Base-by-base conservation (phyloP, 768 basidiomycete species). In the Lyophyllum atratum region DNA sequence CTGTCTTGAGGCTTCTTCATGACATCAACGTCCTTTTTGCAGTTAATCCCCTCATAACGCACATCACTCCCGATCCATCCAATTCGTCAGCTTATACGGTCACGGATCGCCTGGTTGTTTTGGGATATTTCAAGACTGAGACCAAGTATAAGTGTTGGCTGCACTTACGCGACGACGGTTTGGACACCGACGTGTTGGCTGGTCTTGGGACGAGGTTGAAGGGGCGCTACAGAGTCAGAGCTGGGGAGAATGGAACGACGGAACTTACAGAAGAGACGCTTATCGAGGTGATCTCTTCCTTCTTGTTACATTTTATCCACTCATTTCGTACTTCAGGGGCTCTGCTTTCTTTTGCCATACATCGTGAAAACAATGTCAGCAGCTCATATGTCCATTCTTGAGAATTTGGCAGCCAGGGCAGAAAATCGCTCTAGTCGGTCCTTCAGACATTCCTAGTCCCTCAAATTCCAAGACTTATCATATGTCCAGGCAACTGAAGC, bases 321-420 rank as follows among this genome's bases (percentile, higher is more conserved):
- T 19, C 10, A n/a, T 29, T 26, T 17, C 31, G 37, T 37, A 25
- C 10, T n/a, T n/a, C 48, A 77, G 76, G 67, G 62, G 7, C 56
- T 74, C 31, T 73, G 67, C 57, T 56, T 76, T 44, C 56, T 77
- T 22, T 62, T 74, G 50, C 75, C 75, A 1, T 76, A 68, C 50
- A 70, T 77, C 46, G 45, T 66, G 2, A 56, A 62, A 31, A 71
- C 70, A 9, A 65, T 75, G 59, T 62, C 53, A 43, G 64, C 60
- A 12, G 63, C 71, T n/a, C 75, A 75, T 56, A 26, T 50, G 8
- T 55, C 55, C 11, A 45, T 68, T 9, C 60, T 76, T 11, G 68
- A 73, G 15, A 60, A 56, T 28, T 54, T 76, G 24, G 67, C 56
- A 7, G 61, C 49, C 4, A 66, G 59, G 54, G 52, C 68, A 51